Evolutionary conservation across 2,329 filamentous ascomycete species (phyloP).

Genomic region (Phialocephala subalpina): DNA sequence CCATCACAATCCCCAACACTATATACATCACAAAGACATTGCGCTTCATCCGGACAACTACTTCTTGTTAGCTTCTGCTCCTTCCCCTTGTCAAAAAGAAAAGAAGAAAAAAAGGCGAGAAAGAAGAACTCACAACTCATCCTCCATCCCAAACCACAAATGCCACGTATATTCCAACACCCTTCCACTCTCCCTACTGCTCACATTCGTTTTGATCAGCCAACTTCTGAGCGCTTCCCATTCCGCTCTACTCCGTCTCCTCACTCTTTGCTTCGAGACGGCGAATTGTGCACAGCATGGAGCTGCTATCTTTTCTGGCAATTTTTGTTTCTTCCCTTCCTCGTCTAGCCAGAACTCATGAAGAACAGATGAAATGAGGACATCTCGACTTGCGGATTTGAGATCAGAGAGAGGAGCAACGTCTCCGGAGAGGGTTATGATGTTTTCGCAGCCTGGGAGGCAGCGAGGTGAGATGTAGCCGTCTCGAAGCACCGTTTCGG

Average conservation of each 20-base stretch:
- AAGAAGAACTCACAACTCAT: slow-evolving; percentile 48
- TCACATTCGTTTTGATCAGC: slow-evolving; percentile 61
- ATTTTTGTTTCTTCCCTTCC: slow-evolving; percentile 33
- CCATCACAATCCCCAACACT: slow-evolving; percentile 22
- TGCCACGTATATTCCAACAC: slow-evolving; percentile 73
- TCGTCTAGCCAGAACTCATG: background rate
- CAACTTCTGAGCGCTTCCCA: slow-evolving; percentile 65
- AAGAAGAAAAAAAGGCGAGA: background rate
- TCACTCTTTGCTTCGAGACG: slow-evolving; percentile 60
- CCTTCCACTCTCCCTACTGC: slow-evolving; percentile 62
- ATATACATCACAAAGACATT: slow-evolving; percentile 30
- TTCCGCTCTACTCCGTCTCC: slow-evolving; percentile 54
- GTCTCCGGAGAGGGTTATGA: background rate
- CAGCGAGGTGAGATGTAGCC: background rate
- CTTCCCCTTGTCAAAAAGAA: background rate
- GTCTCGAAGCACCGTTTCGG: slow-evolving; percentile 25
- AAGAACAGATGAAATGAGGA: background rate
- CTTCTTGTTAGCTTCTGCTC: slow-evolving; percentile 7
- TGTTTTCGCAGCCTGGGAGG: background rate
- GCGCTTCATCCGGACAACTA: slow-evolving; percentile 28
- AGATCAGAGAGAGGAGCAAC: background rate
- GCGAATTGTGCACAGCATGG: slow-evolving; percentile 72
- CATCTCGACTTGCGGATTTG: background rate
- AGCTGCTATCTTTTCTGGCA: slow-evolving; percentile 58
- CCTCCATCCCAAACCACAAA: slow-evolving; percentile 64